A percentile compares a stretch with the other conserved stretches of the same genome.
Conservation (phyloP, 768 basidiomycete genomes). For the Amanita polypyramis region DNA sequence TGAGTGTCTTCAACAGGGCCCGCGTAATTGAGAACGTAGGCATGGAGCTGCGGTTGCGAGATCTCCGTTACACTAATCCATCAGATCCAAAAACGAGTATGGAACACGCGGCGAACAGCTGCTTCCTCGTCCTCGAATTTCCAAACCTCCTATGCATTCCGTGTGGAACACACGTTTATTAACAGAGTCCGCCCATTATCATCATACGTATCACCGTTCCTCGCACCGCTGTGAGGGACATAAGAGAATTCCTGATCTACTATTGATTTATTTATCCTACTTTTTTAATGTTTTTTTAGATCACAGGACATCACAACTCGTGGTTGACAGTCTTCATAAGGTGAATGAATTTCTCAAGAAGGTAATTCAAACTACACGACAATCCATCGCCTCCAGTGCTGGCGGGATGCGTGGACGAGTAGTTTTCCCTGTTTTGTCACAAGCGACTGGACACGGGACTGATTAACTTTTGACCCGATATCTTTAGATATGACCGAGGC, state of each 20-base stretch:
- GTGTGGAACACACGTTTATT: slow-evolving; percentile 2
- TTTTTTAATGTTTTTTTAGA: too few species aligned
- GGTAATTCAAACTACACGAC: not conserved
- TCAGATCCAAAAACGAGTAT: not conserved
- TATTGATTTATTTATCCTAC: too few species aligned
- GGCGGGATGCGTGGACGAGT: slow-evolving; percentile 1
- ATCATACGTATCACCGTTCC: not conserved
- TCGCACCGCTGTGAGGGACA: not conserved
- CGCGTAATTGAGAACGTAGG: slow-evolving; percentile 1
- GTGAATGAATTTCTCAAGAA: slow-evolving; percentile 6
- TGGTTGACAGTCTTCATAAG: slow-evolving; percentile 2
- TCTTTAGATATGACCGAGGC: slow-evolving; percentile 3
- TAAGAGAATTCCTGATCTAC: not conserved
- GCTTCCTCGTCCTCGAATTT: not conserved
- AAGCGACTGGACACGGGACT: not conserved
- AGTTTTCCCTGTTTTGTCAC: not conserved
- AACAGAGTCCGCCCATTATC: not conserved
- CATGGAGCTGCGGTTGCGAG: not conserved
- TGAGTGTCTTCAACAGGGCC: not conserved
- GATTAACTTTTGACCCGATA: slow-evolving; percentile 1
- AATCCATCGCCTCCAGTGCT: not conserved
- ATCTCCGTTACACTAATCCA: slow-evolving; percentile 1
- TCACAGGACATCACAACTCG: not conserved
- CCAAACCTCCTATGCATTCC: not conserved
- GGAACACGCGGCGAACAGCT: slow-evolving; percentile 1